phyloP scores from a whole-genome alignment of 768 basidiomycete genomes.

The Krasilnikovozyma curviuscula region DNA sequence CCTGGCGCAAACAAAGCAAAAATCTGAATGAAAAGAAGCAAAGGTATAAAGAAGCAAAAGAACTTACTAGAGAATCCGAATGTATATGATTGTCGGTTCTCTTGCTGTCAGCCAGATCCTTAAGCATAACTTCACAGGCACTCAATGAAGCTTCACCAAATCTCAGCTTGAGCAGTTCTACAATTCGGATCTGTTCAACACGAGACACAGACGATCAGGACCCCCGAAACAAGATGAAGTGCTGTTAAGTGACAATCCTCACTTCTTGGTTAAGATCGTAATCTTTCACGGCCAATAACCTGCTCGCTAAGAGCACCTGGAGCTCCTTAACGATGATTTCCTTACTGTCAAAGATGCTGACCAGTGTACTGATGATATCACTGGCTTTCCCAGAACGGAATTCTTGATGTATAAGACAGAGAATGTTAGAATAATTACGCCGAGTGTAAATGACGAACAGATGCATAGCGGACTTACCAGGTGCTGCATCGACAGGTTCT shows the following conservation, averaged over 20 bases:
- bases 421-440: neutral
- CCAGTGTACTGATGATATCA: conserved; percentile 86
- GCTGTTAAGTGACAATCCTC: conserved; percentile 4
- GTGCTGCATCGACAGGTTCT: conserved; percentile 88
- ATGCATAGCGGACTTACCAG: conserved; percentile 36
- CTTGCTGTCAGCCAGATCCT: conserved; percentile 87
- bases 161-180: conserved; percentile 84
- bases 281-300: conserved; percentile 58
- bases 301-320: conserved; percentile 73
- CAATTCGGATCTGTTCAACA: conserved; percentile 51
- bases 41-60: neutral
- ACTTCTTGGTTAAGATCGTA: conserved; percentile 59
- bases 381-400: conserved; percentile 79
- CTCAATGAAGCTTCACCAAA: conserved; percentile 86
- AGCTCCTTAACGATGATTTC: conserved; percentile 92
- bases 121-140: conserved; percentile 95
- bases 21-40: neutral
- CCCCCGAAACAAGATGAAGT: neutral
- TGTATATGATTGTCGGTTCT: conserved; percentile 77
- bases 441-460: neutral
- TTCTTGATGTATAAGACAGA: conserved; percentile 32
- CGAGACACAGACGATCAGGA: neutral
- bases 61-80: conserved; percentile 28
- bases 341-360: conserved; percentile 92
- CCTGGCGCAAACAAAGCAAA: neutral